A percentile compares a stretch with the other conserved stretches of the same genome.
phyloP scores from a whole-genome alignment of 495 filamentous ascomycete genomes.

The Aspergillus carlsbadensis region DNA sequence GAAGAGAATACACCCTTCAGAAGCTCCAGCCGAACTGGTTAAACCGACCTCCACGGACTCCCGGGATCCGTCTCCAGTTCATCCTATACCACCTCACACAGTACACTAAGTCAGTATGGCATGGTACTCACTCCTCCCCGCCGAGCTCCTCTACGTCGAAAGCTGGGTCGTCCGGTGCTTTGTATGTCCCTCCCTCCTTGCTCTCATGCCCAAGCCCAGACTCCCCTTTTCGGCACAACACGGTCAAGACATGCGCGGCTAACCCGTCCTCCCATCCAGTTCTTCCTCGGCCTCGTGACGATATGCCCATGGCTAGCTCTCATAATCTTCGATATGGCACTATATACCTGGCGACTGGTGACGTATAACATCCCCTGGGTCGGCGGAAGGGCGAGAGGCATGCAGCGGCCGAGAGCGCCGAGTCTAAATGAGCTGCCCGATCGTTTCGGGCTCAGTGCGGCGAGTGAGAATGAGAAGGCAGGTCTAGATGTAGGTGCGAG shows the following conservation, averaged over 20 bases:
- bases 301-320: conserved; percentile 67
- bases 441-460: conserved; percentile 50
- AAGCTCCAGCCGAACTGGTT: too few relatives aligned
- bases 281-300: conserved; percentile 61
- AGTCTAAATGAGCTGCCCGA: conserved; percentile 60
- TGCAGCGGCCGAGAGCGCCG: conserved; percentile 60
- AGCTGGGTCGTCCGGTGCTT: conserved; percentile 64
- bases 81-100: neutral
- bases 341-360: conserved; percentile 62
- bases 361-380: conserved; percentile 60
- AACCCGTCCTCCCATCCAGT: conserved; percentile 25
- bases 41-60: too few relatives aligned
- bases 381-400: conserved; percentile 63
- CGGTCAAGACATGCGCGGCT: neutral
- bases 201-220: neutral
- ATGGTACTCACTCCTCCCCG: conserved; percentile 65
- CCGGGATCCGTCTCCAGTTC: neutral
- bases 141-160: conserved; percentile 55
- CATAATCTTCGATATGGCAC: conserved; percentile 63
- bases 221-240: neutral
- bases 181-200: conserved; percentile 40
- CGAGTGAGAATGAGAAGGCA: conserved; percentile 4
- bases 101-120: conserved; percentile 42
- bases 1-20: too few relatives aligned
- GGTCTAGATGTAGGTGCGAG: neutral